Evolutionary conservation across 1,284 basidiomycete species (phyloP).

Genomic region (Vanrija humicola): DNA sequence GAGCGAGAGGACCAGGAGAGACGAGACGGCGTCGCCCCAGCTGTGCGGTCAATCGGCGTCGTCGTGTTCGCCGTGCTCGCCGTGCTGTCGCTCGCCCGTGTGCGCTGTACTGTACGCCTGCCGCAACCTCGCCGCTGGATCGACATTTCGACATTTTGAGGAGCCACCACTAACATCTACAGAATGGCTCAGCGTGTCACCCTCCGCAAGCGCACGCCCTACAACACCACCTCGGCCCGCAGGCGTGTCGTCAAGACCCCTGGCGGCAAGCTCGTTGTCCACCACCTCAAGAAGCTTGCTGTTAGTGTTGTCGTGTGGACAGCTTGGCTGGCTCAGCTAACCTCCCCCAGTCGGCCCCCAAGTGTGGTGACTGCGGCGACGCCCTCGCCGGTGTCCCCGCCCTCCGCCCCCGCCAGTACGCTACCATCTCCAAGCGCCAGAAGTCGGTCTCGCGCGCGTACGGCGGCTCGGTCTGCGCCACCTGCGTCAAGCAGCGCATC

Average conservation of each 20-base stretch:
- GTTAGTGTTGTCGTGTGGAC: slow-evolving; percentile 29
- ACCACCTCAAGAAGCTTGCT: slow-evolving; percentile 53
- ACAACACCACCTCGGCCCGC: slow-evolving; percentile 98
- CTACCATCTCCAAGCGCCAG: slow-evolving; percentile 88
- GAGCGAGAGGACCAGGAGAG: too few species aligned
- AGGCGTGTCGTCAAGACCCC: slow-evolving; percentile 96
- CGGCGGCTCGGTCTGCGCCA: slow-evolving; percentile 90
- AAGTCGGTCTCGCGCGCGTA: slow-evolving; percentile 93
- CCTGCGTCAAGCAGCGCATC: slow-evolving; percentile 88
- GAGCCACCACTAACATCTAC: slow-evolving; percentile 12
- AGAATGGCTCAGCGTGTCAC: slow-evolving; percentile 98
- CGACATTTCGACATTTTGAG: not conserved
- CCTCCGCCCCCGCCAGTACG: slow-evolving; percentile 87
- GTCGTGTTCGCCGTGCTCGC: not conserved
- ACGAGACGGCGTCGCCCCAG: not conserved
- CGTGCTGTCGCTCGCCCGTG: not conserved
- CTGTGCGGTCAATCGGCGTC: too few species aligned
- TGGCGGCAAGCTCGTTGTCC: slow-evolving; percentile 51
- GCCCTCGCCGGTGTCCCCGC: slow-evolving; percentile 89
- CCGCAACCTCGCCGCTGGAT: too few species aligned
- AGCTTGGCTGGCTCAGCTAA: slow-evolving; percentile 1
- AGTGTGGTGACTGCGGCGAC: slow-evolving; percentile 95
- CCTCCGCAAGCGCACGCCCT: slow-evolving; percentile 96
- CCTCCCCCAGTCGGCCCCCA: slow-evolving; percentile 60
- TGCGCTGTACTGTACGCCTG: too few species aligned